phyloP scores from a whole-genome alignment of 768 basidiomycete species.

The Phallus indusiatus region DNA sequence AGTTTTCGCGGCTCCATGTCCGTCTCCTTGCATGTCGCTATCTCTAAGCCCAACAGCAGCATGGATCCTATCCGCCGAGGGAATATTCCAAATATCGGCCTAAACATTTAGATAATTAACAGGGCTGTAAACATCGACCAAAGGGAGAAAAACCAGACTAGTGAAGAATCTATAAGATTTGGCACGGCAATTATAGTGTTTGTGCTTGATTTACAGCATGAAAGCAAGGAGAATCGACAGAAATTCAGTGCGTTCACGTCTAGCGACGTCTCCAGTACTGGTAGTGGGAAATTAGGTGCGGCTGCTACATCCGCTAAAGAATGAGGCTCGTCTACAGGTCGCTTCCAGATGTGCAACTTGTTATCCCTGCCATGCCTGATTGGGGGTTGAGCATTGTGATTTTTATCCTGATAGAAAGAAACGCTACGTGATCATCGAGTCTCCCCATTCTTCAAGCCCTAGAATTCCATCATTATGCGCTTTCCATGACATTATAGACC shows the following conservation, averaged over 20 bases:
- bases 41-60: conserved; percentile 69
- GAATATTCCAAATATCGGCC: conserved; percentile 85
- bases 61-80: conserved; percentile 58
- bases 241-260: conserved; percentile 93
- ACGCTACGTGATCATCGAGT: conserved; percentile 52
- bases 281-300: conserved; percentile 37
- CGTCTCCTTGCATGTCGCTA: conserved; percentile 27
- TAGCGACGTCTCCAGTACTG: conserved; percentile 54
- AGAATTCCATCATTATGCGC: conserved; percentile 74
- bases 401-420: neutral
- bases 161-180: conserved; percentile 80
- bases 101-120: conserved; percentile 21
- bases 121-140: neutral
- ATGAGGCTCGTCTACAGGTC: conserved; percentile 33
- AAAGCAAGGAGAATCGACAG: conserved; percentile 76
- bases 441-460: conserved; percentile 66
- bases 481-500: conserved; percentile 66
- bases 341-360: conserved; percentile 67
- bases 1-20: conserved; percentile 44
- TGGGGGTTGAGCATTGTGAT: neutral
- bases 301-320: conserved; percentile 50
- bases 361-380: conserved; percentile 78
- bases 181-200: conserved; percentile 68
- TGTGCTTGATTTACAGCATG: conserved; percentile 8
- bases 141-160: conserved; percentile 34